Conservation (phyloP, 176 grass and related monocot species). For the Bromus sterilis region DNA sequence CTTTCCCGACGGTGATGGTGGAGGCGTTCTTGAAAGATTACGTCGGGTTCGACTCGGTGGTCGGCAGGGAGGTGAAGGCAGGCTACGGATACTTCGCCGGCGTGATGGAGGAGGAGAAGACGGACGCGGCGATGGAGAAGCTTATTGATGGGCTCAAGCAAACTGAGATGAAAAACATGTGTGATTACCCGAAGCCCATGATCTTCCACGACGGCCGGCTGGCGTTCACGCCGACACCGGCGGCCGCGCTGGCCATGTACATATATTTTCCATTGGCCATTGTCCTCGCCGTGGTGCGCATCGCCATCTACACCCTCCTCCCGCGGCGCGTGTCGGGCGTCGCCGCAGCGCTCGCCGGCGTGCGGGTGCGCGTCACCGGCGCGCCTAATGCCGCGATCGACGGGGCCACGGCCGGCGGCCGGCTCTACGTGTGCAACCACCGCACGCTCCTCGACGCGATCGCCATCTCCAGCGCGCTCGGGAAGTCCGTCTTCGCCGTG, state of each 20-base stretch:
- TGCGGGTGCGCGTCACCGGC: constrained; percentile 25
- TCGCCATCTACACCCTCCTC: constrained; percentile 34
- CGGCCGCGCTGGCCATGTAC: constrained; percentile 55
- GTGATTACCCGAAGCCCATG: constrained; percentile 21
- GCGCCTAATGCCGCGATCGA: background rate
- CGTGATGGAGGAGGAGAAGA: background rate
- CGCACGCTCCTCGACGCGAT: constrained; percentile 67
- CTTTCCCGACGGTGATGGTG: constrained; percentile 36
- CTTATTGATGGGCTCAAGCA: background rate
- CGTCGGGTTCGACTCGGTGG: constrained; percentile 14
- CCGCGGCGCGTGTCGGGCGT: constrained; percentile 33
- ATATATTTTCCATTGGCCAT: constrained; percentile 55
- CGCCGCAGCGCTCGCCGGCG: constrained; percentile 27
- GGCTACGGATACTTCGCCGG: constrained; percentile 24
- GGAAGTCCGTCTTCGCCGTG: constrained; percentile 26
- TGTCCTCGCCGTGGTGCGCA: constrained; percentile 26
- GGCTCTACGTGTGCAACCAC: constrained; percentile 68
- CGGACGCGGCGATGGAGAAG: background rate
- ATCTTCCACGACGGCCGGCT: constrained; percentile 67
- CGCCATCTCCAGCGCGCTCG: constrained; percentile 46
- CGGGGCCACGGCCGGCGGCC: background rate
- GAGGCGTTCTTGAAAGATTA: constrained; percentile 40
- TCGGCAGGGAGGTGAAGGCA: constrained; percentile 9
- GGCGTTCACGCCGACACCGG: constrained; percentile 54
- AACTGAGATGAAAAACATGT: background rate